These are phyloP conservation scores for Sporothrix luriei DNA, from an alignment of 2,329 filamentous ascomycete genomes.

Conservation along the genomic window DNA sequence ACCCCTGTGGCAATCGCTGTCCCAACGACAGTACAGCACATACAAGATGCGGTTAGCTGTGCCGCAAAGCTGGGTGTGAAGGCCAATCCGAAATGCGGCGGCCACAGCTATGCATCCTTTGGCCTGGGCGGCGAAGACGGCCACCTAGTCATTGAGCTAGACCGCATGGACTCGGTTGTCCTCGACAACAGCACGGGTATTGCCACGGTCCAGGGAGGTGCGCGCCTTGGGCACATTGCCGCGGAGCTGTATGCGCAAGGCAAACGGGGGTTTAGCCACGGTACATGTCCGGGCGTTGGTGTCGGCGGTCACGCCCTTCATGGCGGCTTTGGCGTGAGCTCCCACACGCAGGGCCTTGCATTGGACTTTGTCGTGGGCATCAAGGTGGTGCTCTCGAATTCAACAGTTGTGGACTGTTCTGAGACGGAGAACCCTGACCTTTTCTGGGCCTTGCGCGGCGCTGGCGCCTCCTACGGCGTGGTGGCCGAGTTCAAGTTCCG, in stretches of 20 bases:
- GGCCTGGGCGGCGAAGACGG: slow-evolving; percentile 54
- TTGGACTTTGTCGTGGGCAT: slow-evolving; percentile 45
- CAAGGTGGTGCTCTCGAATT: slow-evolving; percentile 46
- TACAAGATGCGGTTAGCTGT: slow-evolving; percentile 52
- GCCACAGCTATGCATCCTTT: slow-evolving; percentile 56
- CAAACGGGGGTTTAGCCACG: slow-evolving; percentile 51
- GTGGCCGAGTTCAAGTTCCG: slow-evolving; percentile 46
- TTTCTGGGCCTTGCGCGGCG: slow-evolving; percentile 50
- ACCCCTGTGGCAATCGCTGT: slow-evolving; percentile 49
- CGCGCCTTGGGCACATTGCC: slow-evolving; percentile 53
- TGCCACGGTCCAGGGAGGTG: slow-evolving; percentile 53
- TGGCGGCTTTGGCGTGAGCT: slow-evolving; percentile 47
- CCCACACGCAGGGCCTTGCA: slow-evolving; percentile 44
- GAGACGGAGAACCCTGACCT: slow-evolving; percentile 45
- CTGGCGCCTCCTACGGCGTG: slow-evolving; percentile 49
- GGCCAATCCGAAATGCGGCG: slow-evolving; percentile 54
- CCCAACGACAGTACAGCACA: slow-evolving; percentile 48
- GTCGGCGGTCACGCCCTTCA: slow-evolving; percentile 47
- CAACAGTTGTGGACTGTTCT: slow-evolving; percentile 41
- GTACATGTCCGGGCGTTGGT: slow-evolving; percentile 54
- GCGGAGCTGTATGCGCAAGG: slow-evolving; percentile 46
- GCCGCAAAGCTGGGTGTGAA: slow-evolving; percentile 48
- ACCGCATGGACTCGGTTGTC: slow-evolving; percentile 49
- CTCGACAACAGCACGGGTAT: slow-evolving; percentile 47
- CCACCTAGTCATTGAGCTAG: slow-evolving; percentile 52